These are phyloP conservation scores for Aspergillus brasiliensis DNA, from an alignment of 2,329 filamentous ascomycete genomes.

Conservation along the genomic window DNA sequence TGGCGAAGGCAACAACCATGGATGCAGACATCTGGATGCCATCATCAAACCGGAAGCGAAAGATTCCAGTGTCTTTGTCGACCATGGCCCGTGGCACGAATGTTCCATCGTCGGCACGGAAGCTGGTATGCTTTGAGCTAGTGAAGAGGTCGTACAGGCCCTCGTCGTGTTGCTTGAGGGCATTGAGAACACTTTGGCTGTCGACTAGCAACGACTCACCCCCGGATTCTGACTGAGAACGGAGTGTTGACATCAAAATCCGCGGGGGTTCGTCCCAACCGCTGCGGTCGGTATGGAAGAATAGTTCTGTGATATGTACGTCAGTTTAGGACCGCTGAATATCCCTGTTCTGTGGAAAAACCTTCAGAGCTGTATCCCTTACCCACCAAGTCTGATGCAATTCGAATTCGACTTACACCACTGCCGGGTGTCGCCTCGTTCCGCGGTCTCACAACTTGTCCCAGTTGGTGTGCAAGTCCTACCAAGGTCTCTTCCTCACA, in stretches of 20 bases:
- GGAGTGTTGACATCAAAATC: slow-evolving; percentile 14
- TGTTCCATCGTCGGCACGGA: slow-evolving; percentile 12
- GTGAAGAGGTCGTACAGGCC: slow-evolving; percentile 14
- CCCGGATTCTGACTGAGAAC: slow-evolving; percentile 9
- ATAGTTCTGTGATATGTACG: slow-evolving; percentile 8
- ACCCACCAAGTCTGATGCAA: slow-evolving; percentile 5
- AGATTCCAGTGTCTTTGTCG: slow-evolving; percentile 7
- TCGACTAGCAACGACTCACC: slow-evolving; percentile 16
- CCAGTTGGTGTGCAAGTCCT: slow-evolving; percentile 9
- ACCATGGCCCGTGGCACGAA: slow-evolving; percentile 16
- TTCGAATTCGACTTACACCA: slow-evolving; percentile 18
- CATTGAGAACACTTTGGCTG: slow-evolving; percentile 6
- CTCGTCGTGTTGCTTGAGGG: slow-evolving; percentile 8
- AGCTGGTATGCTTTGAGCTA: slow-evolving; percentile 11
- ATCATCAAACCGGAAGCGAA: slow-evolving; percentile 20
- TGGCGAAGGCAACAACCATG: slow-evolving; percentile 5
- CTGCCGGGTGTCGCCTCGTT: slow-evolving; percentile 12
- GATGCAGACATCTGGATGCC: slow-evolving; percentile 15
- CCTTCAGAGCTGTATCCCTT: slow-evolving; percentile 18
- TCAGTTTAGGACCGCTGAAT: not conserved
- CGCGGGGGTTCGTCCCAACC: slow-evolving; percentile 17
- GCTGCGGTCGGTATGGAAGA: slow-evolving; percentile 18
- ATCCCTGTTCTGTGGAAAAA: not conserved
- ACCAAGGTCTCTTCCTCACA: slow-evolving; percentile 10
- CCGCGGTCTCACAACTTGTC: slow-evolving; percentile 11